Base-by-base conservation (phyloP, 345 rosid genomes). In the Eucalyptus camaldulensis region DNA sequence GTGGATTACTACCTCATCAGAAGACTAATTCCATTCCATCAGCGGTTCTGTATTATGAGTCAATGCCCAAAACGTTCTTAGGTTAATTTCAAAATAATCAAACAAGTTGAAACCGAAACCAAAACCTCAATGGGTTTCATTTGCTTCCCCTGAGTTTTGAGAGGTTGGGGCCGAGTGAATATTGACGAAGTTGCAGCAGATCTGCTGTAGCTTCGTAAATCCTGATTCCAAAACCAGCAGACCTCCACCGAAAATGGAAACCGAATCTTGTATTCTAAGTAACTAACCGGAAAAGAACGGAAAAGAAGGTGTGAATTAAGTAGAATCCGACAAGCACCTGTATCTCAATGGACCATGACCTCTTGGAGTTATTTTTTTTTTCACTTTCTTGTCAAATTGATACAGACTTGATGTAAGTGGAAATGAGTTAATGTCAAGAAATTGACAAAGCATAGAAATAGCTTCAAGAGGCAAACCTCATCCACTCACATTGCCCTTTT, bases 151-250 rank as follows among this genome's bases (percentile, higher is more conserved):
- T 31, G 24, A 69, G 43, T 31, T 69, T 0, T 56, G 27, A 56
- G 62, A 56, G 27, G 62, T 56, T 22, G 62, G 62, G 62, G 62
- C 29, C 0, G 12, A 56, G 62, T 56, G 62, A 22, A 56, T 56
- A 56, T 21, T 56, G 62, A 56, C 29, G 5, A 56, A 56, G 27
- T 56, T 22, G 60, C 56, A 56, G 60, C 27, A 56, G 5, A 56
- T 56, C 27, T 56, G 60, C 60, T 8, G 12, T 9, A 56, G 24
- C 60, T 56, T 56, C 0, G 11, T 56, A 56, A 56, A 56, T 21
- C 12, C 27, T 56, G 0, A 56, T 56, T 56, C 60, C 27, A 0
- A 56, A 56, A 53, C 56, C 56, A 21, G 0, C 27, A 1, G 3
- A 22, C 60, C 60, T 22, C 60, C 25, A 56, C 6, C 29, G 11